phyloP scores from a whole-genome alignment of 495 filamentous ascomycete genomes.

The Talaromyces borbonicus region DNA sequence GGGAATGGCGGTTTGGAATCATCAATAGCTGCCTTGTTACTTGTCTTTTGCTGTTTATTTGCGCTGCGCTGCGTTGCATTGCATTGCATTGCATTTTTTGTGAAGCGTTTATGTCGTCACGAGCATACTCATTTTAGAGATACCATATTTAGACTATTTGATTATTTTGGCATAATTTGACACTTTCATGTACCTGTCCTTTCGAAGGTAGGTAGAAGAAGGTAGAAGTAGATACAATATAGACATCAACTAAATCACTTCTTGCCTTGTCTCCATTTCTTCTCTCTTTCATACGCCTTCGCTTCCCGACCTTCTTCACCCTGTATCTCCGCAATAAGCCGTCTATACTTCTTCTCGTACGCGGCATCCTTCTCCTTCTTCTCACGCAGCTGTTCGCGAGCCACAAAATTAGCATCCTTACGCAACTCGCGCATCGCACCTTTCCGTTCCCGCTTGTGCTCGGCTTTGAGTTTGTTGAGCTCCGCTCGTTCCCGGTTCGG shows the following conservation, averaged over 20 bases:
- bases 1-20: slow-evolving; percentile 39
- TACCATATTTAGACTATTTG: too few species aligned
- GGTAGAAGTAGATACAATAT: too few species aligned
- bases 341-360: slow-evolving; percentile 92
- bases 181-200: too few species aligned
- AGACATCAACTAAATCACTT: slow-evolving; percentile 20
- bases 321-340: slow-evolving; percentile 87
- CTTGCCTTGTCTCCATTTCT: slow-evolving; percentile 55
- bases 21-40: slow-evolving; percentile 26
- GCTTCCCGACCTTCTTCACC: slow-evolving; percentile 78
- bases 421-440: slow-evolving; percentile 87
- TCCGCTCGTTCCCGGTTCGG: slow-evolving; percentile 82
- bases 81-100: too few species aligned
- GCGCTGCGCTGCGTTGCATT: too few species aligned
- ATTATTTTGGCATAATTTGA: too few species aligned
- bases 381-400: slow-evolving; percentile 74
- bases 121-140: too few species aligned
- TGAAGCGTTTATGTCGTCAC: too few species aligned
- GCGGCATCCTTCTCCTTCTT: slow-evolving; percentile 85
- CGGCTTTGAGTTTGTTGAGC: slow-evolving; percentile 64
- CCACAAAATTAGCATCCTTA: slow-evolving; percentile 88
- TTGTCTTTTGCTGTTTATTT: background rate
- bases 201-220: too few species aligned
- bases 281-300: slow-evolving; percentile 85
- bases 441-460: slow-evolving; percentile 93